phyloP scores from a whole-genome alignment of 2,329 filamentous ascomycete species.

The Neopestalotiopsis sp. region DNA sequence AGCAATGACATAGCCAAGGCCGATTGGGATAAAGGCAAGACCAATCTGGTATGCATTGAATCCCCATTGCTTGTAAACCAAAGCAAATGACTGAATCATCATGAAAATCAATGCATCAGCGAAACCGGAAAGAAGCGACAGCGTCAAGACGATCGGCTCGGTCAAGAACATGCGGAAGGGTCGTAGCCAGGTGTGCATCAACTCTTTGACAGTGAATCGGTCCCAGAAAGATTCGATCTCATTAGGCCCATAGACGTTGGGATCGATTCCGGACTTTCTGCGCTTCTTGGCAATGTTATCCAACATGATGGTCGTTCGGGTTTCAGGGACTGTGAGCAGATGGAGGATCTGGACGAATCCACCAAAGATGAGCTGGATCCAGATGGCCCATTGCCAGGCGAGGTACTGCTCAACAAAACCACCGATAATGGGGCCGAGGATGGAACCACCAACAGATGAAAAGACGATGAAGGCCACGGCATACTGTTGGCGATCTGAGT shows the following conservation, averaged over 20 bases:
- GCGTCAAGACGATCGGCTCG: constrained; percentile 66
- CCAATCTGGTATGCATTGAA: constrained; percentile 50
- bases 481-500: constrained; percentile 73
- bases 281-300: constrained; percentile 78
- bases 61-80: constrained; percentile 65
- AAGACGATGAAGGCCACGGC: constrained; percentile 80
- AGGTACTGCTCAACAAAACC: constrained; percentile 74
- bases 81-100: constrained; percentile 65
- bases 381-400: constrained; percentile 73
- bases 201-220: constrained; percentile 44
- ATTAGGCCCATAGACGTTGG: constrained; percentile 73
- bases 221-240: constrained; percentile 60
- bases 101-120: constrained; percentile 71
- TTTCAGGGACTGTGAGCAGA: constrained; percentile 76
- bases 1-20: constrained; percentile 61
- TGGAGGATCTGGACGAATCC: constrained; percentile 71
- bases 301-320: constrained; percentile 77
- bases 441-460: constrained; percentile 78
- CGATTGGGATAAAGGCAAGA: constrained; percentile 51
- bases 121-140: constrained; percentile 68
- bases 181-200: constrained; percentile 58
- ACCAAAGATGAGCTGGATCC: constrained; percentile 84
- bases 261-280: constrained; percentile 62
- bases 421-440: constrained; percentile 79
- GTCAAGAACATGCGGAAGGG: constrained; percentile 69